Conservation (phyloP, 345 rosid genomes). For the Gossypium longicalyx region DNA sequence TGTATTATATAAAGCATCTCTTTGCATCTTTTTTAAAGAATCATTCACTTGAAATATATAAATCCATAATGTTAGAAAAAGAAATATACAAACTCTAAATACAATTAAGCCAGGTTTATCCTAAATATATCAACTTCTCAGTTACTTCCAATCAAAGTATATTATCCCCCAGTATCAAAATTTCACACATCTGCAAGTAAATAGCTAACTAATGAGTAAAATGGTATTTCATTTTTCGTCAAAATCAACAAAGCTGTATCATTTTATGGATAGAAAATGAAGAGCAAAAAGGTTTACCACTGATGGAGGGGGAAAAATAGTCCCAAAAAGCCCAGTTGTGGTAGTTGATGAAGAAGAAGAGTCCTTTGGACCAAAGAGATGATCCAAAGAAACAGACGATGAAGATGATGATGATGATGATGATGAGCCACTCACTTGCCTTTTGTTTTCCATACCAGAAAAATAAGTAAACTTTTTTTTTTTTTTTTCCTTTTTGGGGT, state of each 20-base stretch:
- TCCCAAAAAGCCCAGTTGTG: conserved; percentile 32
- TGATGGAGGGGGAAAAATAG: conserved; percentile 54
- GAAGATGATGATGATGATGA: conserved; percentile 14
- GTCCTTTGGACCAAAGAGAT: conserved; percentile 55
- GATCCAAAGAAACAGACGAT: conserved; percentile 41
- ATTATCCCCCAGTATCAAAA: too few relatives aligned
- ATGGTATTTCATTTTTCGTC: not conserved
- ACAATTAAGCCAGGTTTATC: not conserved
- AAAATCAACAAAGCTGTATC: not conserved
- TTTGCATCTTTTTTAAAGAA: conserved; percentile 2
- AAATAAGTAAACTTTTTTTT: not conserved
- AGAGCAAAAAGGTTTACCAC: conserved; percentile 25
- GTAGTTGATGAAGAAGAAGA: conserved; percentile 34
- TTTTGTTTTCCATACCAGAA: conserved; percentile 18
- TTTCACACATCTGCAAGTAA: not conserved
- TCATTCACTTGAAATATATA: not conserved
- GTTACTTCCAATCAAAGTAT: not conserved
- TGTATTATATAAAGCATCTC: not conserved
- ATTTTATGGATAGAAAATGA: not conserved
- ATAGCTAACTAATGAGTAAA: not conserved
- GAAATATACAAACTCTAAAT: not conserved
- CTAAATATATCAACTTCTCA: not conserved
- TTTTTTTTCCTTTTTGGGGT: not conserved
- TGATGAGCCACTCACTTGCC: conserved; percentile 7
- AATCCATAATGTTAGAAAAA: not conserved